These are phyloP conservation scores for Aspergillus mulundensis DNA, from an alignment of 495 filamentous ascomycete species.

Conservation along the genomic window DNA sequence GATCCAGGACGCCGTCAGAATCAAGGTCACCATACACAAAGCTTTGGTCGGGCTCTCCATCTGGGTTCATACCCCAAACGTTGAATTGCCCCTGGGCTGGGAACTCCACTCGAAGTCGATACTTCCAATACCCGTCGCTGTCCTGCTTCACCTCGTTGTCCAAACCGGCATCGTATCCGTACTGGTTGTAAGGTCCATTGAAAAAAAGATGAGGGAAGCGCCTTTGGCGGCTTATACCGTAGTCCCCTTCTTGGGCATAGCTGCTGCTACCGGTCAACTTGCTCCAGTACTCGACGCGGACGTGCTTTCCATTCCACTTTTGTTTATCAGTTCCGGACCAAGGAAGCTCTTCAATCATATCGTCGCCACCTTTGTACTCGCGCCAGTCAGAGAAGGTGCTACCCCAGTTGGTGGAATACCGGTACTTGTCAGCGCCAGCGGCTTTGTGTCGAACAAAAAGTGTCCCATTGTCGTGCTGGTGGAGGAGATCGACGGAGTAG, in stretches of 20 bases:
- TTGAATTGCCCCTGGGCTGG: slow-evolving; percentile 62
- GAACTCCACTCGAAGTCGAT: slow-evolving; percentile 62
- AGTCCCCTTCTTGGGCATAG: slow-evolving; percentile 61
- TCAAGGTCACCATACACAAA: slow-evolving; percentile 60
- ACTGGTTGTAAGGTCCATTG: slow-evolving; percentile 64
- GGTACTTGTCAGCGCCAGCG: slow-evolving; percentile 59
- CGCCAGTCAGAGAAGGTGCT: slow-evolving; percentile 58
- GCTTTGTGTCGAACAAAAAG: slow-evolving; percentile 57
- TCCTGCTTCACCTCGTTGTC: slow-evolving; percentile 52
- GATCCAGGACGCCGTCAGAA: slow-evolving; percentile 57
- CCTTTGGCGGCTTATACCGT: slow-evolving; percentile 40
- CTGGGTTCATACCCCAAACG: slow-evolving; percentile 64
- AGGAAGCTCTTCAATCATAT: slow-evolving; percentile 37
- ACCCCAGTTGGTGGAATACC: slow-evolving; percentile 61
- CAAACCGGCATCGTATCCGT: slow-evolving; percentile 63
- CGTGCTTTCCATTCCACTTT: slow-evolving; percentile 61
- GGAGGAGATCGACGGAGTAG: slow-evolving; percentile 52
- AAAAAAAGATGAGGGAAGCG: slow-evolving; percentile 63
- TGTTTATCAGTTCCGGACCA: slow-evolving; percentile 63
- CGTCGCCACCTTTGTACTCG: slow-evolving; percentile 49
- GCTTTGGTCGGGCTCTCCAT: slow-evolving; percentile 59
- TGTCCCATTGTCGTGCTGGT: slow-evolving; percentile 32
- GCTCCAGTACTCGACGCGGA: slow-evolving; percentile 67
- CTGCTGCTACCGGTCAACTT: slow-evolving; percentile 59
- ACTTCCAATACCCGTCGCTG: slow-evolving; percentile 53